phyloP scores from a whole-genome alignment of 129 eudicot genomes.

The Solidago caesia region DNA sequence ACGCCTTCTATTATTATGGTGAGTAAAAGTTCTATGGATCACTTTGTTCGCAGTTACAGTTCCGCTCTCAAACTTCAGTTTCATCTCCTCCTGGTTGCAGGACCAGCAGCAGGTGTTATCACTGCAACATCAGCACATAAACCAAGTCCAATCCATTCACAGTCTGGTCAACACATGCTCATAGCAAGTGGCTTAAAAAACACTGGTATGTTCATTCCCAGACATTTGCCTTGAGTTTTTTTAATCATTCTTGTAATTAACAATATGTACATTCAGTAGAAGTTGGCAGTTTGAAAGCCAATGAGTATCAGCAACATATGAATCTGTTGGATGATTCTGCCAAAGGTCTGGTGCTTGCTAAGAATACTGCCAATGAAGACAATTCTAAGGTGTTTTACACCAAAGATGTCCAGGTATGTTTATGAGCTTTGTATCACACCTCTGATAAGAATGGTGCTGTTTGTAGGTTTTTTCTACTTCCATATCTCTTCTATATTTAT shows the following conservation, averaged over 20 bases:
- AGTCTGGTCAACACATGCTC: conserved; percentile 48
- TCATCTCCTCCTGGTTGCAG: conserved; percentile 54
- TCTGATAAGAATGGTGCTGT: not conserved
- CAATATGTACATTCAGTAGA: conserved; percentile 27
- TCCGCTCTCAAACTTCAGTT: conserved; percentile 64
- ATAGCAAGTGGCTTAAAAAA: conserved; percentile 44
- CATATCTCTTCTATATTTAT: not conserved
- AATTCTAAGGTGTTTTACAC: conserved; percentile 52
- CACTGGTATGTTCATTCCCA: conserved; percentile 42
- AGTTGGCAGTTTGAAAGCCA: conserved; percentile 43
- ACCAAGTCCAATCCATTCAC: conserved; percentile 53
- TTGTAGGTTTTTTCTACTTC: not conserved
- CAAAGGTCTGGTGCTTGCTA: conserved; percentile 43
- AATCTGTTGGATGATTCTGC: conserved; percentile 43
- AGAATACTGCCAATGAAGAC: conserved; percentile 54
- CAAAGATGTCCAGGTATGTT: conserved; percentile 53
- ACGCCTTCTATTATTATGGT: not conserved
- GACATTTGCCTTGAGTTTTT: not conserved
- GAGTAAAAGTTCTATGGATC: not conserved
- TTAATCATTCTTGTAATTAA: conserved; percentile 1
- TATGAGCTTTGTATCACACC: not conserved
- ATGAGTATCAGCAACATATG: conserved; percentile 54
- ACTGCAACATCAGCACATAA: conserved; percentile 50
- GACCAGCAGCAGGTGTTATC: conserved; percentile 33
- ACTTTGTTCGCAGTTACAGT: conserved; percentile 35